These are phyloP conservation scores for Lentinula novae-zelandiae DNA, from an alignment of 1,284 basidiomycete genomes.

Conservation along the genomic window DNA sequence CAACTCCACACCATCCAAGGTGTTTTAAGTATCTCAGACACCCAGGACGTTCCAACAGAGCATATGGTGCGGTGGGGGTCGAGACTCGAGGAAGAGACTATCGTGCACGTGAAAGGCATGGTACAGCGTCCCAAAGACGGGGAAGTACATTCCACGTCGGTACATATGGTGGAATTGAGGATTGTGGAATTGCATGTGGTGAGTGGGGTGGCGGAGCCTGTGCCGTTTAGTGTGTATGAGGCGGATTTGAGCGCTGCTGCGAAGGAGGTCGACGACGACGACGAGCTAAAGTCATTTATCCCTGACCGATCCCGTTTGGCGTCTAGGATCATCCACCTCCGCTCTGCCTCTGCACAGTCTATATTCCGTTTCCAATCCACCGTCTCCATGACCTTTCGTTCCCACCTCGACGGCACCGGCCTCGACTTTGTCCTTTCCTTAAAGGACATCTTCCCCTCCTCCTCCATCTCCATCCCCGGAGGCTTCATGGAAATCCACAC, in stretches of 20 bases:
- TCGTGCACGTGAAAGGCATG: slow-evolving; percentile 83
- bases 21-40: slow-evolving; percentile 50
- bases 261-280: slow-evolving; percentile 68
- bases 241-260: slow-evolving; percentile 34
- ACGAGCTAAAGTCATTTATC: slow-evolving; percentile 56
- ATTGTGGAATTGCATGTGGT: slow-evolving; percentile 61
- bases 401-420: slow-evolving; percentile 36
- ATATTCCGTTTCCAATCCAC: slow-evolving; percentile 92
- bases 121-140: slow-evolving; percentile 40
- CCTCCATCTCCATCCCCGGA: background rate
- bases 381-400: slow-evolving; percentile 86
- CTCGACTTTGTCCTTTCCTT: background rate
- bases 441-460: no score
- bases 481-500: slow-evolving; percentile 93
- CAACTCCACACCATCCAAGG: slow-evolving; percentile 88
- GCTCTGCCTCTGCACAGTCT: slow-evolving; percentile 94
- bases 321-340: slow-evolving; percentile 91
- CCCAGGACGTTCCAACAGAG: slow-evolving; percentile 60
- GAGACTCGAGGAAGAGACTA: slow-evolving; percentile 79
- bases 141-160: slow-evolving; percentile 62
- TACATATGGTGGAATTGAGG: slow-evolving; percentile 86
- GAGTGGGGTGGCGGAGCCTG: background rate
- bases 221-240: slow-evolving; percentile 9
- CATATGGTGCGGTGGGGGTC: slow-evolving; percentile 97
- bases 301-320: slow-evolving; percentile 88